These are phyloP conservation scores for Fusarium albidum DNA, from an alignment of 2,329 filamentous ascomycete genomes.

Conservation along the genomic window DNA sequence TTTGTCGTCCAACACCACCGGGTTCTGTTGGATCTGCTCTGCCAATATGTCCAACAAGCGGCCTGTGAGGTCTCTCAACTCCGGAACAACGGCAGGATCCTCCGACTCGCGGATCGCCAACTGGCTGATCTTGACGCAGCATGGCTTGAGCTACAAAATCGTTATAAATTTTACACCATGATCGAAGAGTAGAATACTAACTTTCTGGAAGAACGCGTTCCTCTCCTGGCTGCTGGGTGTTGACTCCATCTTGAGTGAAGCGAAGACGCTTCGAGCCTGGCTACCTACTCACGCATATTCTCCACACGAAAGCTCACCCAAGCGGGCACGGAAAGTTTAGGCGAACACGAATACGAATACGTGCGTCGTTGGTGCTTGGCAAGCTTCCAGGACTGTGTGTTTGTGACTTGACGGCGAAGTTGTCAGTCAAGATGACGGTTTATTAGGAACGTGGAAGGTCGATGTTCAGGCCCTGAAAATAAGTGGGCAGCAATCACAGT, in stretches of 20 bases:
- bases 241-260: constrained; percentile 39
- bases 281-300: constrained; percentile 37
- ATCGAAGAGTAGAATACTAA: constrained; percentile 9
- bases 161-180: constrained; percentile 6
- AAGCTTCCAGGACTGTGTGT: background rate
- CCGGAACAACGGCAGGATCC: constrained; percentile 50
- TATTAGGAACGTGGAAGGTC: background rate
- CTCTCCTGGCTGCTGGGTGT: constrained; percentile 34
- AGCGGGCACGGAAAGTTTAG: constrained; percentile 11
- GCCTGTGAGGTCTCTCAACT: constrained; percentile 55
- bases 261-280: constrained; percentile 26
- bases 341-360: constrained; percentile 29
- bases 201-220: constrained; percentile 45
- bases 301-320: constrained; percentile 14
- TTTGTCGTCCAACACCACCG: constrained; percentile 73
- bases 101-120: constrained; percentile 59
- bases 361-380: background rate
- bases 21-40: constrained; percentile 52
- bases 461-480: constrained; percentile 9
- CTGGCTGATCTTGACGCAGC: constrained; percentile 67
- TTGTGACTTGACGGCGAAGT: background rate
- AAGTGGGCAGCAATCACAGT: constrained; percentile 12
- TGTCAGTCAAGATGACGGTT: background rate
- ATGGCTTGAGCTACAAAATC: constrained; percentile 64
- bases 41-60: constrained; percentile 58